A percentile compares a stretch with the other conserved stretches of the same genome.
Conservation (phyloP, 768 basidiomycete species). For the Heimioporus sp. region DNA sequence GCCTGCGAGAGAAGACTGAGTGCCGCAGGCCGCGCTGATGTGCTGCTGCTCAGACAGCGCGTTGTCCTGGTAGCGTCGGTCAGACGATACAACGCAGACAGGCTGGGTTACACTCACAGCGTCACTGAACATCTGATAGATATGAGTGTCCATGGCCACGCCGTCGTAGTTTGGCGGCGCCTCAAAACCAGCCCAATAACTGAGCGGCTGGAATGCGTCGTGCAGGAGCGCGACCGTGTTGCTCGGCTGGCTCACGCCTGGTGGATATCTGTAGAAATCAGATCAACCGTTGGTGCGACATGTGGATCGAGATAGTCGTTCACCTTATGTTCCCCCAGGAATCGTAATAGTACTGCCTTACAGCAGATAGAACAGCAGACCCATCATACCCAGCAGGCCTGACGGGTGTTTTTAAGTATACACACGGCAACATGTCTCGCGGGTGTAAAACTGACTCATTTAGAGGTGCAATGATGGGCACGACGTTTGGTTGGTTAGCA, state of each 20-base stretch:
- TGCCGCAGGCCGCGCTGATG: slow-evolving; percentile 56
- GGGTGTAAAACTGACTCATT: slow-evolving; percentile 57
- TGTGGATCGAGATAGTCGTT: not conserved
- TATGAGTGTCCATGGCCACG: slow-evolving; percentile 78
- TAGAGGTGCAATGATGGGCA: slow-evolving; percentile 68
- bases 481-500: slow-evolving; percentile 48
- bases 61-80: slow-evolving; percentile 37
- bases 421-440: not conserved
- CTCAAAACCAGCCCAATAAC: slow-evolving; percentile 67
- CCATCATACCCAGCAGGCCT: slow-evolving; percentile 77
- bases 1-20: slow-evolving; percentile 41
- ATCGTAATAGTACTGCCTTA: slow-evolving; percentile 66
- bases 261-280: slow-evolving; percentile 34
- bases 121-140: slow-evolving; percentile 72
- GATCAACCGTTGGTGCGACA: slow-evolving; percentile 1
- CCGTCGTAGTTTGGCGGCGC: slow-evolving; percentile 51
- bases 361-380: slow-evolving; percentile 45
- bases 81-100: not conserved
- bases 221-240: slow-evolving; percentile 68
- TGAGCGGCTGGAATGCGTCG: slow-evolving; percentile 77
- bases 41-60: slow-evolving; percentile 50
- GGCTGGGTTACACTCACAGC: slow-evolving; percentile 39
- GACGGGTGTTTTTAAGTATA: not conserved
- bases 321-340: slow-evolving; percentile 76
- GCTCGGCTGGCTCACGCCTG: slow-evolving; percentile 41